phyloP scores from a whole-genome alignment of 2,329 filamentous ascomycete species.

The Aaosphaeria arxii region DNA sequence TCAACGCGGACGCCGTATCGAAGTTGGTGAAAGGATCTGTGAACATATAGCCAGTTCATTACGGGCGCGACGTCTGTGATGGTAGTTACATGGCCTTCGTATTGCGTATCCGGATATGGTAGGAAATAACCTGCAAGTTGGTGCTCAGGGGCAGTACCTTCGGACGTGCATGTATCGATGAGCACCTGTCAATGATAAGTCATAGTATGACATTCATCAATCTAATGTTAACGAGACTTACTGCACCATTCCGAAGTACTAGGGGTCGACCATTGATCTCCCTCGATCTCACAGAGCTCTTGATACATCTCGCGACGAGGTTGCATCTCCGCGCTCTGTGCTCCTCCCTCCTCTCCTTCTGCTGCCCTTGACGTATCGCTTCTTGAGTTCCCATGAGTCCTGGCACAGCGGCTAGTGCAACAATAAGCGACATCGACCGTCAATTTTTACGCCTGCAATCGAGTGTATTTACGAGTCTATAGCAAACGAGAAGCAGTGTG shows the following conservation, averaged over 20 bases:
- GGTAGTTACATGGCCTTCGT: conserved; percentile 51
- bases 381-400: conserved; percentile 45
- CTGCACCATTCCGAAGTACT: conserved; percentile 40
- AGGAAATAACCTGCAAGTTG: conserved; percentile 51
- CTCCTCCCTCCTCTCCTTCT: conserved; percentile 43
- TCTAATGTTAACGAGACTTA: conserved; percentile 8
- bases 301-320: conserved; percentile 41
- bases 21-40: conserved; percentile 14
- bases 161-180: conserved; percentile 38
- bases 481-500: background rate
- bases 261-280: conserved; percentile 41
- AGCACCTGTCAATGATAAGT: conserved; percentile 21
- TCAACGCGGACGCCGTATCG: conserved; percentile 18
- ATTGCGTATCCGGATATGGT: conserved; percentile 49
- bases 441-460: no score
- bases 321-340: conserved; percentile 45
- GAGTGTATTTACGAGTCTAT: background rate
- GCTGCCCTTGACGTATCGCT: conserved; percentile 46
- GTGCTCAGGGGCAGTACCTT: background rate
- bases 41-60: conserved; percentile 23
- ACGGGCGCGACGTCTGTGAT: conserved; percentile 38
- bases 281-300: conserved; percentile 35
- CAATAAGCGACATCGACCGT: conserved; percentile 21
- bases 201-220: no score
- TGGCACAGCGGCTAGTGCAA: conserved; percentile 35